These are phyloP conservation scores for Triangularia verruculosa DNA, from an alignment of 2,329 filamentous ascomycete species.

Conservation along the genomic window DNA sequence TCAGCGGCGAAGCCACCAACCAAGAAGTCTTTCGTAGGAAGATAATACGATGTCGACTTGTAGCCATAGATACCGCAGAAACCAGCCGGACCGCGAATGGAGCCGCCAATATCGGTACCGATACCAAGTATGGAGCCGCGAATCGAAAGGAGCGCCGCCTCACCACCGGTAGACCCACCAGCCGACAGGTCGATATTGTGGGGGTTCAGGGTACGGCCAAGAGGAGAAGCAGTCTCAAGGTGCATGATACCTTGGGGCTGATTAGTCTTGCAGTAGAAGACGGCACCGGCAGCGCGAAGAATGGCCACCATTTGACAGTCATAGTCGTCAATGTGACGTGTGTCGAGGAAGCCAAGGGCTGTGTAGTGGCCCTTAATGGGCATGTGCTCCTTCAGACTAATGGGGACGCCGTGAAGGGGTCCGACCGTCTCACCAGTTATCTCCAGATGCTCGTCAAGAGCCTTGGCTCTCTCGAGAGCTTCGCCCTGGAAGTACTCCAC, in stretches of 20 bases:
- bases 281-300: slow-evolving; percentile 31
- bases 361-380: slow-evolving; percentile 45
- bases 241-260: slow-evolving; percentile 31
- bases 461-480: slow-evolving; percentile 46
- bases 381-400: slow-evolving; percentile 50
- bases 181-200: slow-evolving; percentile 33
- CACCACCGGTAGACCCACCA: slow-evolving; percentile 39
- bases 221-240: slow-evolving; percentile 35
- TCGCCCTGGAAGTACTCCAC: slow-evolving; percentile 51
- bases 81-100: slow-evolving; percentile 33
- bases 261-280: slow-evolving; percentile 33
- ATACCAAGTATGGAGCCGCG: slow-evolving; percentile 35
- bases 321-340: slow-evolving; percentile 15
- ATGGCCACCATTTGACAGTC: slow-evolving; percentile 32
- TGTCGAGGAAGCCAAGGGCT: slow-evolving; percentile 25
- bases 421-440: slow-evolving; percentile 45
- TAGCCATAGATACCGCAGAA: slow-evolving; percentile 34
- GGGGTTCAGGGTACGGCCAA: slow-evolving; percentile 37
- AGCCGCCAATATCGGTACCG: slow-evolving; percentile 38
- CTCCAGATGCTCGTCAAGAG: slow-evolving; percentile 45
- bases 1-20: slow-evolving; percentile 30
- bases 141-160: slow-evolving; percentile 36
- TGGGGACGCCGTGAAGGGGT: slow-evolving; percentile 60
- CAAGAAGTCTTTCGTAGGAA: slow-evolving; percentile 31
- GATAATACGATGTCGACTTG: slow-evolving; percentile 26